phyloP scores from a whole-genome alignment of 768 basidiomycete species.

The Phallus indusiatus region DNA sequence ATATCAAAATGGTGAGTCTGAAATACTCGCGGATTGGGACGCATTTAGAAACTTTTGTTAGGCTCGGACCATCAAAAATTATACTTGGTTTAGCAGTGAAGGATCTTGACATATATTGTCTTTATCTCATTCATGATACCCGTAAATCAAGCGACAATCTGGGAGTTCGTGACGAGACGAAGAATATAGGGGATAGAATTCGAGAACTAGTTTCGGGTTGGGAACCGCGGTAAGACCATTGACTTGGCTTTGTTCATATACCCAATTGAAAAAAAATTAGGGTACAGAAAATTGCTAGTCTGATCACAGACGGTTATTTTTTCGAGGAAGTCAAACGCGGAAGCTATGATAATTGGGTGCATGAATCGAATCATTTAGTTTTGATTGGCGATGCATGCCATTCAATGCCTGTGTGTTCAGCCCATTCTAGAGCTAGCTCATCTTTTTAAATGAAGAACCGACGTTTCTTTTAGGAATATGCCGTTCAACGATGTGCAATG shows the following conservation, averaged over 20 bases:
- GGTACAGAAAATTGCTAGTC: slow-evolving; percentile 27
- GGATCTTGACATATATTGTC: not conserved
- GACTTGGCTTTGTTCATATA: too few relatives aligned
- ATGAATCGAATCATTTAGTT: slow-evolving; percentile 36
- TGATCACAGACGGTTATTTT: slow-evolving; percentile 26
- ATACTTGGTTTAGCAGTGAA: slow-evolving; percentile 9
- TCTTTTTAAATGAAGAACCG: not conserved
- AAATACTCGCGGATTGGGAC: not conserved
- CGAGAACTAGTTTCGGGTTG: not conserved
- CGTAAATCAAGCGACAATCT: not conserved
- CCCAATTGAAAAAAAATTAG: slow-evolving; percentile 14
- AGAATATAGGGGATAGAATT: not conserved
- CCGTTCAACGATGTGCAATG: slow-evolving; percentile 40
- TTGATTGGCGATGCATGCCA: slow-evolving; percentile 57
- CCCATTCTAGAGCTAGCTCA: slow-evolving; percentile 1
- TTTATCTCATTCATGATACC: slow-evolving; percentile 1
- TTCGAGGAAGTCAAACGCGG: slow-evolving; percentile 26
- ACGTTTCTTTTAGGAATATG: slow-evolving; percentile 34
- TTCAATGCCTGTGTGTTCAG: slow-evolving; percentile 37
- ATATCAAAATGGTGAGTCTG: slow-evolving; percentile 19
- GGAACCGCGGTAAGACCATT: not conserved
- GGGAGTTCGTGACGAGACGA: not conserved
- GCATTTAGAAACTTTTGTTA: not conserved
- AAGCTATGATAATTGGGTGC: slow-evolving; percentile 39
- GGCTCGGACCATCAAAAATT: slow-evolving; percentile 20